These are phyloP conservation scores for Pisolithus microcarpus DNA, from an alignment of 768 basidiomycete species.

Conservation along the genomic window DNA sequence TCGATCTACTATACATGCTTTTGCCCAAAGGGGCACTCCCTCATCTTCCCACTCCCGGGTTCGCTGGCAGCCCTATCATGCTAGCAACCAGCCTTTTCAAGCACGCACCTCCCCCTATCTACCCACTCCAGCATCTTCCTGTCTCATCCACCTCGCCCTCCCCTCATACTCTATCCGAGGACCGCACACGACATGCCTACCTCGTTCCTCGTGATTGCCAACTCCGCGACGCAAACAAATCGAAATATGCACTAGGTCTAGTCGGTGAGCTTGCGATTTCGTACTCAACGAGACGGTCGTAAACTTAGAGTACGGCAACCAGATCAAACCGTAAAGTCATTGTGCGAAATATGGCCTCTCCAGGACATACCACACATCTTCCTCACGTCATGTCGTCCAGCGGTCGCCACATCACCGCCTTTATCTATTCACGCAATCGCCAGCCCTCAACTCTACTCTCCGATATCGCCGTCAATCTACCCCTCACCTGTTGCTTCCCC, in stretches of 20 bases:
- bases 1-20: constrained; percentile 36
- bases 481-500: constrained; percentile 25
- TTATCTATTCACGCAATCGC: constrained; percentile 5
- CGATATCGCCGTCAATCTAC: constrained; percentile 44
- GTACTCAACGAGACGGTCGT: constrained; percentile 4
- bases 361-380: constrained; percentile 65
- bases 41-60: constrained; percentile 54
- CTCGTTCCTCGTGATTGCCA: constrained; percentile 30
- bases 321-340: constrained; percentile 76
- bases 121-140: constrained; percentile 53
- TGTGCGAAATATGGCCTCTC: constrained; percentile 75
- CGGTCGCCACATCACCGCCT: constrained; percentile 10
- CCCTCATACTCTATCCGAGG: constrained; percentile 32
- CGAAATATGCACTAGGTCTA: constrained; percentile 57
- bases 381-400: constrained; percentile 30
- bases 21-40: constrained; percentile 68
- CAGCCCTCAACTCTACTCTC: constrained; percentile 46
- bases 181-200: constrained; percentile 23
- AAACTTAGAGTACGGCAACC: constrained; percentile 6
- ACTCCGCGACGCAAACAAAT: constrained; percentile 45
- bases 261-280: constrained; percentile 52
- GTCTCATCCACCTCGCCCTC: constrained; percentile 42
- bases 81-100: constrained; percentile 35
- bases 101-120: constrained; percentile 37
- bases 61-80: constrained; percentile 77